A percentile compares a stretch with the other conserved stretches of the same genome.
Evolutionary conservation across 495 filamentous ascomycete genomes (phyloP).

Genomic region (Aspergillus ostianus): DNA sequence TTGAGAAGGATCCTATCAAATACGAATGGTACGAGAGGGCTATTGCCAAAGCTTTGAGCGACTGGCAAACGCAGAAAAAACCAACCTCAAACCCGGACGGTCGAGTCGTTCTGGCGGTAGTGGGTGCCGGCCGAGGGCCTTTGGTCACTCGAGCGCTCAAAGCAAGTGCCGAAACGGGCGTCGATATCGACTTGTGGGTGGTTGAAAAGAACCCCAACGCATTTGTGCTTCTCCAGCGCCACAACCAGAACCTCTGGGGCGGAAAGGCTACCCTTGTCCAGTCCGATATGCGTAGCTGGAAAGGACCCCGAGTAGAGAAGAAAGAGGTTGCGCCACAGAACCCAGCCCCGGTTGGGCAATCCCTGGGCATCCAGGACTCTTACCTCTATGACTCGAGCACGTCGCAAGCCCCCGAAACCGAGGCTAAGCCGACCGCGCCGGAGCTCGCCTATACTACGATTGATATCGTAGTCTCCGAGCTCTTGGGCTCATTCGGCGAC

Average conservation of each 20-base stretch:
- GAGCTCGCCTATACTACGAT: slow-evolving; percentile 56
- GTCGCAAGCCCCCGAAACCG: slow-evolving; percentile 8
- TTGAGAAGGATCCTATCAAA: slow-evolving; percentile 97
- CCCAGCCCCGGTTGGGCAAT: slow-evolving; percentile 29
- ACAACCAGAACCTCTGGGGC: slow-evolving; percentile 76
- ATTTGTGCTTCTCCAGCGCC: slow-evolving; percentile 82
- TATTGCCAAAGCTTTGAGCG: slow-evolving; percentile 74
- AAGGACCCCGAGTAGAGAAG: slow-evolving; percentile 53
- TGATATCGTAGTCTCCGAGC: slow-evolving; percentile 91
- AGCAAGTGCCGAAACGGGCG: slow-evolving; percentile 72
- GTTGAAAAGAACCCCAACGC: slow-evolving; percentile 99
- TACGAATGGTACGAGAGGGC: slow-evolving; percentile 93
- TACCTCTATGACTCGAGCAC: slow-evolving; percentile 27
- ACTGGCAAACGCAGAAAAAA: slow-evolving; percentile 70
- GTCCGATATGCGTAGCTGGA: slow-evolving; percentile 97
- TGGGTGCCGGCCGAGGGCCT: slow-evolving; percentile 88
- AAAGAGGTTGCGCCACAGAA: slow-evolving; percentile 8
- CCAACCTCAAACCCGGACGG: slow-evolving; percentile 65
- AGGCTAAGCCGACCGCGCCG: slow-evolving; percentile 1
- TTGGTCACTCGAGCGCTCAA: slow-evolving; percentile 80
- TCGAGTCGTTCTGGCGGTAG: slow-evolving; percentile 86
- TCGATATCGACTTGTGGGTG: slow-evolving; percentile 81
- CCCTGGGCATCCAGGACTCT: slow-evolving; percentile 33
- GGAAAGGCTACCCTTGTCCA: slow-evolving; percentile 79
- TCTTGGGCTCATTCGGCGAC: slow-evolving; percentile 89